Base-by-base conservation (phyloP, 2,329 filamentous ascomycete genomes). In the Talaromyces amestolkiae region DNA sequence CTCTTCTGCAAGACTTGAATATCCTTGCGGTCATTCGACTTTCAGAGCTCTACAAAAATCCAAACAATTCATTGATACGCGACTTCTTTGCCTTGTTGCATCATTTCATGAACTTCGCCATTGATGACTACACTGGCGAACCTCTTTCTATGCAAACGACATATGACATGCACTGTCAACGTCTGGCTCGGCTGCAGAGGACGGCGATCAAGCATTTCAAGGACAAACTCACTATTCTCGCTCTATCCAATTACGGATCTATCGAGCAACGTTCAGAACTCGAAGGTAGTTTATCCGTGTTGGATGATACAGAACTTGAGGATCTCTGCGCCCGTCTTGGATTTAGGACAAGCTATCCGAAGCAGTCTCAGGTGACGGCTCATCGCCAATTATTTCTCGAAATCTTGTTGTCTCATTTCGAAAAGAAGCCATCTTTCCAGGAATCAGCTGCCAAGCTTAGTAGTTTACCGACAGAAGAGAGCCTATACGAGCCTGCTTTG, bases 241-340 rank as follows among this genome's bases (percentile, higher is more conserved):
- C 94, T 1, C 80, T 99, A 45, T 95, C 95, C 19, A 98, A 99
- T 74, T 96, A 96, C 74, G 93, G 90, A 1, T 90, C 92, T 3
- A 90, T 99, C 68, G 90, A 93, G 69, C 89, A 91, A 73, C 85
- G 92, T 51, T 83, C 86, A 6, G 95, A 98, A 70, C 83, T 99
- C 17, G 86, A 90, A 73, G 84, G 86, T 27, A 89, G 97, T 69
- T 80, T 99, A 6, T 86, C 88, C 64, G 81, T 85, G 11, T 81
- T 99, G 61, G 85, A 86, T 3, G 92, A 96, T 70, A 84, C 85
- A 0, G 94, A 98, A 76, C 77, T 98, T 31, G 76, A 85, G 35
- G 79, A 87, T 62, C 82, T 99, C 4, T 90, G 90, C 69, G 78
- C 81, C 2, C 80, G 89, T 24, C 85, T 99, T 64, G 89, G 89